Percentiles rank a stretch among this genome's conserved stretches.
Evolutionary conservation across 352 stramenopile genomes (phyloP).

Genomic region (Phytophthora pistaciae): DNA sequence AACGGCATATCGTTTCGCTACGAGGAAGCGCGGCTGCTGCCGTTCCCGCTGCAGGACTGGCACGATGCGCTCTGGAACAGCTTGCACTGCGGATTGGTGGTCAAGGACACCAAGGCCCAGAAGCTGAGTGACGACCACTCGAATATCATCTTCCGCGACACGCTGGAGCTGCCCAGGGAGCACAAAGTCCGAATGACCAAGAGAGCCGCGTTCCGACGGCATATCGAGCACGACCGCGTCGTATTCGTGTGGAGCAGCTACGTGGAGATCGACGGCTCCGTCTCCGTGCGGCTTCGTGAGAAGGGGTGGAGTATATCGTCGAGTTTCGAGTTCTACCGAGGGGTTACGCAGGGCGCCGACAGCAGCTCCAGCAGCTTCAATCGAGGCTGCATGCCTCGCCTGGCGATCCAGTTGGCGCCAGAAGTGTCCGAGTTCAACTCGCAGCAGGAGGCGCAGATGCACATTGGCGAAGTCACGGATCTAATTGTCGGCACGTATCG

Average conservation of each 20-base stretch:
- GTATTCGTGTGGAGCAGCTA: constrained; percentile 41
- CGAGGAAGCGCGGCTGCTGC: constrained; percentile 32
- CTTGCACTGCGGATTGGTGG: constrained; percentile 16
- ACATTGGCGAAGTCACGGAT: constrained; percentile 37
- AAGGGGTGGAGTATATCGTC: constrained; percentile 40
- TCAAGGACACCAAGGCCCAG: constrained; percentile 2
- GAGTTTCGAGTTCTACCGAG: constrained; percentile 36
- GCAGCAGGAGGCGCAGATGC: constrained; percentile 26
- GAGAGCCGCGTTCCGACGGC: constrained; percentile 28
- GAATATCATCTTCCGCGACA: constrained; percentile 32
- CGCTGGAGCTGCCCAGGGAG: constrained; percentile 27
- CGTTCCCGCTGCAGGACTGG: constrained; percentile 21
- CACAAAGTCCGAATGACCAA: constrained; percentile 29
- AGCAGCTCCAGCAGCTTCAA: constrained; percentile 23
- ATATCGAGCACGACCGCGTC: constrained; percentile 35
- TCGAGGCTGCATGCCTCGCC: constrained; percentile 24
- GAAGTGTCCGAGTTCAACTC: constrained; percentile 31
- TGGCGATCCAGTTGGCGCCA: constrained; percentile 34
- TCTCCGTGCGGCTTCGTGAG: constrained; percentile 38
- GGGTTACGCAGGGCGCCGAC: constrained; percentile 7
- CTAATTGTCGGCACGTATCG: constrained; percentile 38
- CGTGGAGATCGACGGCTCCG: constrained; percentile 36
- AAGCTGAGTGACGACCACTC: constrained; percentile 28
- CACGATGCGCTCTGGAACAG: constrained; percentile 32
- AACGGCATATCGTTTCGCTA: constrained; percentile 31